These are phyloP conservation scores for Wallacemonas sp. DNA, from an alignment of 208 protist species.

Conservation along the genomic window DNA sequence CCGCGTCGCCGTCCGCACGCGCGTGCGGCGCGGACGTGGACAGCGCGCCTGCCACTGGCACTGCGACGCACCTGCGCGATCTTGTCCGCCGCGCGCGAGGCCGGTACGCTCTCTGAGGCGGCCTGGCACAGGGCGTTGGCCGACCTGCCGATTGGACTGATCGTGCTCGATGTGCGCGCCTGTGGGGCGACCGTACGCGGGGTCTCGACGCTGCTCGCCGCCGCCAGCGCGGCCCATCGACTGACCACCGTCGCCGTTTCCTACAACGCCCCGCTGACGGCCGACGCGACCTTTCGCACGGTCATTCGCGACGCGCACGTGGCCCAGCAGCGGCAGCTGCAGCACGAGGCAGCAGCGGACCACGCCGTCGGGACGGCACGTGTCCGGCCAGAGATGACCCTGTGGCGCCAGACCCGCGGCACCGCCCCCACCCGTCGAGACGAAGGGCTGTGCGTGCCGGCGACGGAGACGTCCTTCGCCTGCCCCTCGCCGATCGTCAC, in stretches of 20 bases:
- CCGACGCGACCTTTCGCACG: neutral
- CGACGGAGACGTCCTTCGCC: neutral
- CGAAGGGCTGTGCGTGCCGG: neutral
- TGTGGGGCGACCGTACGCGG: conserved; percentile 65
- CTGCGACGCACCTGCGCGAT: neutral
- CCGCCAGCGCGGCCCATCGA: conserved; percentile 56
- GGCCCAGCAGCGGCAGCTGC: neutral
- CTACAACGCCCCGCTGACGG: conserved; percentile 8
- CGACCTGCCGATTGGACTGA: conserved; percentile 48
- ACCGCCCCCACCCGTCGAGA: no score
- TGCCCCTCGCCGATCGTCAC: conserved; percentile 23
- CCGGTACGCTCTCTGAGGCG: neutral
- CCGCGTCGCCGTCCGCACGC: no score
- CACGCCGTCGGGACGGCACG: neutral
- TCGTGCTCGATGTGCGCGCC: conserved; percentile 53
- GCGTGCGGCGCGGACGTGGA: neutral
- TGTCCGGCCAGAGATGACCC: neutral
- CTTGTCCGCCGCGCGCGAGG: neutral
- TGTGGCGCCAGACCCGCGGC: conserved; percentile 7
- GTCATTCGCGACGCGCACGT: neutral
- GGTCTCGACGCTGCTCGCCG: conserved; percentile 63
- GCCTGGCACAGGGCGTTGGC: neutral
- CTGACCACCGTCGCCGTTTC: conserved; percentile 21
- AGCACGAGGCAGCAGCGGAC: neutral
- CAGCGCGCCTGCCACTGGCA: neutral